Base-by-base conservation (phyloP, 345 rosid species). In the Nephelium lappaceum region DNA sequence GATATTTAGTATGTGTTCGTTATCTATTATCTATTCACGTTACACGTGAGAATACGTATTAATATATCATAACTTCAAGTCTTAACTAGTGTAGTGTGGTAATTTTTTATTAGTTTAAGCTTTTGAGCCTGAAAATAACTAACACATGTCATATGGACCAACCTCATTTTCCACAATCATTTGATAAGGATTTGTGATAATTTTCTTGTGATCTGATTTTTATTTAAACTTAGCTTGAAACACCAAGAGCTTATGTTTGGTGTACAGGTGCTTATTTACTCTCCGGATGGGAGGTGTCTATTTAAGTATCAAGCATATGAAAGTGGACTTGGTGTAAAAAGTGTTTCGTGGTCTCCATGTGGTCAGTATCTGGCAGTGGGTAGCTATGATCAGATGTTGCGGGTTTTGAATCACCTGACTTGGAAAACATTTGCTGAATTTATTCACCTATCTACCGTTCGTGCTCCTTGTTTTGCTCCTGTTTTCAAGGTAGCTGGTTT, bases 361-460 rank as follows among this genome's bases (percentile, higher is more conserved):
- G 98, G 98, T 65, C 98, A 93, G 83, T 96, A 88, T 93, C 88
- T 94, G 82, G 99, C 98, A 0, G 88, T 94, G 49, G 98, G 98
- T 77, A 96, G 99, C 85, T 96, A 91, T 77, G 99, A 96, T 82
- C 99, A 96, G 85, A 93, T 93, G 93, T 75, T 94, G 81, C 90
- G 99, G 39, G 88, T 96, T 77, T 84, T 93, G 65, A 91, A 88
- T 87, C 98, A 96, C 87, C 86, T 96, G 55, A 93, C 97, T 10
- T 93, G 98, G 99, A 96, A 94, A 85, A 93, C 94, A 15, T 94
- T 96, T 80, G 98, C 98, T n/a, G 99, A 96, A 83, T 94, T 96
- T 76, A 84, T 86, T 86, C 99, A 96, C 83, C 82, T 93, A 69
- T 91, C 98, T 67, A 89, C 88, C 18, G 94, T 96, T 65, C 97